Evolutionary conservation across 2,329 filamentous ascomycete species (phyloP).

Genomic region (Teratosphaeriaceae sp.): DNA sequence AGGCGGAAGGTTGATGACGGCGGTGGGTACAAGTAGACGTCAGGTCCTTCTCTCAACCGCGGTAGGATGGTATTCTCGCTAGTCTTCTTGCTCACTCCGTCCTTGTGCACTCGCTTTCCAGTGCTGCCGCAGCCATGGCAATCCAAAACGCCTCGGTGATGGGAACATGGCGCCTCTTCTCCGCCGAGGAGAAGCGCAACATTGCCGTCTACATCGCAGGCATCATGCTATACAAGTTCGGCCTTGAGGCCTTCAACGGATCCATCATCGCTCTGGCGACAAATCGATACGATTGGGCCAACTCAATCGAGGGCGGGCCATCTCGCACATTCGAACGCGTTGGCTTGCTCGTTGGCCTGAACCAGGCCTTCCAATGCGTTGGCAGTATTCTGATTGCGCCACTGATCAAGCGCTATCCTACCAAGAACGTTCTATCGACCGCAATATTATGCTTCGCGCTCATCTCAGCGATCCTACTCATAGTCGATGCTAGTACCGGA

Average conservation of each 20-base stretch:
- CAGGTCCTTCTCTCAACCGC: too few species aligned
- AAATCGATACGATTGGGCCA: background rate
- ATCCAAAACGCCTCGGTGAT: background rate
- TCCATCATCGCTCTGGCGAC: background rate
- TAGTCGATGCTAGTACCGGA: background rate
- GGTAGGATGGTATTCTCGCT: too few species aligned
- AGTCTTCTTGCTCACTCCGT: too few species aligned
- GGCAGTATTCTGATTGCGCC: background rate
- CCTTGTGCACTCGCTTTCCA: too few species aligned
- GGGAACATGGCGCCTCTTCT: background rate
- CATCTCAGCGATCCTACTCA: background rate
- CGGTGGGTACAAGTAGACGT: too few species aligned
- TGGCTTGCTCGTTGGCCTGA: background rate
- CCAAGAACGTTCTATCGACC: background rate
- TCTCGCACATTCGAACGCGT: background rate
- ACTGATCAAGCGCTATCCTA: background rate
- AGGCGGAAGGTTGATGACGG: too few species aligned
- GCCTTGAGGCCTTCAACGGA: conserved; percentile 1
- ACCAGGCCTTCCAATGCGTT: conserved; percentile 1
- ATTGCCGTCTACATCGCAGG: background rate
- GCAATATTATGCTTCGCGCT: background rate
- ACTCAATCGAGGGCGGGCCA: background rate
- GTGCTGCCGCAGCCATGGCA: too few species aligned
- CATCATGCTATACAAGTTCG: conserved; percentile 1
- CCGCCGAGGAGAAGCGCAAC: background rate